Base-by-base conservation (phyloP, 2,329 filamentous ascomycete species). In the Xylariomycetidae sp. region DNA sequence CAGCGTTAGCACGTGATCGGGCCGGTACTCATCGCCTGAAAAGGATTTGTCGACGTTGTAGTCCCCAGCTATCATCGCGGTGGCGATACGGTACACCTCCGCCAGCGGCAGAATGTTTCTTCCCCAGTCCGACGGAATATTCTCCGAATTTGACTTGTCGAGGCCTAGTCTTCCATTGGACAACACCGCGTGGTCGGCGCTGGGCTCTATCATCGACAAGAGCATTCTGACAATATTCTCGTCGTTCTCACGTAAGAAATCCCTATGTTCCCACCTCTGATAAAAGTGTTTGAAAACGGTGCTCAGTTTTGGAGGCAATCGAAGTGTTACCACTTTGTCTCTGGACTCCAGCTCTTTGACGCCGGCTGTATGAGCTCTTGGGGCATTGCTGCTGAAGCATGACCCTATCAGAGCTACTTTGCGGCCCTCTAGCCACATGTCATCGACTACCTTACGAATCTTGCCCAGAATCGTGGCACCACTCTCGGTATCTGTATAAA, bases 361-460 rank as follows among this genome's bases (percentile, higher is more conserved):
- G 37, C 52, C 66, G 16, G 46, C 56, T 28, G 59, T 51, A 34
- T 70, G 71, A 32, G 63, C 56, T 14, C 59, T 63, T 14, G 61
- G 64, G 10, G 59, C 69, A 12, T 73, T 67, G 13, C 73, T 69
- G 1, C 69, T 70, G 16, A 80, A 71, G 8, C 83, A 82, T 5
- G 85, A 88, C n/a, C 89, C 92, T 19, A 97, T 62, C 13, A 96
- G 71, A 35, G 89, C 72, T 32, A 95, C 73, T 38, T 75, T 76
- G 45, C 80, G 74, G 4, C 88, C 88, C 25, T 77, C 70, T 34
- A 73, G 70, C 68, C 89, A 84, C 37, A 82, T 72, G 38, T 76
- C 74, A 48, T 89, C 82, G 16, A 94, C 77, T 6, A 84, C 68
- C 30, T 76, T 72, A 33, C 85, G 79, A 10, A 98, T 63, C 38